A percentile compares a stretch with the other conserved stretches of the same genome.
These are phyloP conservation scores for Candida gigantensis DNA, from an alignment of 1,139 yeast species.

Conservation along the genomic window DNA sequence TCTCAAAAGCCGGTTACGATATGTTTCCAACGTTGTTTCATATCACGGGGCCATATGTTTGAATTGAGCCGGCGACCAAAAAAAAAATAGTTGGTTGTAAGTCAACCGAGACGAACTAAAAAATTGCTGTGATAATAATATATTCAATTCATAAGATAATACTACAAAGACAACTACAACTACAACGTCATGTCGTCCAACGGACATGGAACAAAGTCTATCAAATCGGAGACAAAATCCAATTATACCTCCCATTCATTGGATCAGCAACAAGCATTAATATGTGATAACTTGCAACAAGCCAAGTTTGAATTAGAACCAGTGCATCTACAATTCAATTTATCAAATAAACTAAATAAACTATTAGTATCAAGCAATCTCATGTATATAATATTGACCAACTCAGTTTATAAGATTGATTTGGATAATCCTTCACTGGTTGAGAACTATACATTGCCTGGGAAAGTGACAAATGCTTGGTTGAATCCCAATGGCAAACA, in stretches of 20 bases:
- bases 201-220: constrained; percentile 4
- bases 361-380: constrained; percentile 33
- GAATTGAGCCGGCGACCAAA: too few species aligned
- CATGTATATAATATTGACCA: constrained; percentile 35
- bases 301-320: constrained; percentile 40
- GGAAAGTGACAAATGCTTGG: constrained; percentile 34
- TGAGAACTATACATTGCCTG: constrained; percentile 27
- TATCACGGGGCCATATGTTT: too few species aligned
- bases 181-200: too few species aligned
- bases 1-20: too few species aligned
- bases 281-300: constrained; percentile 17
- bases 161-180: too few species aligned
- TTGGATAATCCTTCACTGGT: constrained; percentile 41
- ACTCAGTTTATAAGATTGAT: constrained; percentile 32
- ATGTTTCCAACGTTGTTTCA: too few species aligned
- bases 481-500: constrained; percentile 41
- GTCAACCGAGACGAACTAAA: too few species aligned
- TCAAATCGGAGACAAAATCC: constrained; percentile 7
- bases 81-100: too few species aligned
- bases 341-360: constrained; percentile 27
- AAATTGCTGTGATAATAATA: too few species aligned
- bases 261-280: constrained; percentile 15
- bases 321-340: constrained; percentile 44
- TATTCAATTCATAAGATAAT: too few species aligned
- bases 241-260: constrained; percentile 15